These are phyloP conservation scores for Madurella fahalii DNA, from an alignment of 2,329 filamentous ascomycete species.

Conservation along the genomic window DNA sequence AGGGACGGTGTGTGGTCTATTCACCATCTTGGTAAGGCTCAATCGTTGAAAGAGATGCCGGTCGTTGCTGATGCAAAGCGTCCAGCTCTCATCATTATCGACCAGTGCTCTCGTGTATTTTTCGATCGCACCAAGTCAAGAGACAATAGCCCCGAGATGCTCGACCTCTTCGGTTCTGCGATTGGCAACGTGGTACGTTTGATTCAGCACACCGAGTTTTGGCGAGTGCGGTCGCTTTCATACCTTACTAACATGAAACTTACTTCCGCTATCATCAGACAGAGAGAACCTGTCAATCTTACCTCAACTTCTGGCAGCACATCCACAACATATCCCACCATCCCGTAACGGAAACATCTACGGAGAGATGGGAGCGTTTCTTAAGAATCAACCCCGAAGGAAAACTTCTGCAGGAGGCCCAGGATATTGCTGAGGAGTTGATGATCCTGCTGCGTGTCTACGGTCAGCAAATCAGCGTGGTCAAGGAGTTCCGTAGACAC, in stretches of 20 bases:
- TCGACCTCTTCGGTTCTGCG: background rate
- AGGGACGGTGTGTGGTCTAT: constrained; percentile 18
- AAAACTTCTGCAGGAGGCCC: constrained; percentile 40
- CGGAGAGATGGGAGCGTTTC: background rate
- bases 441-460: constrained; percentile 42
- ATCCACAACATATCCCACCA: constrained; percentile 10
- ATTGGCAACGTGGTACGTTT: background rate
- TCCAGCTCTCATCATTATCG: constrained; percentile 20
- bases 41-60: too few species aligned
- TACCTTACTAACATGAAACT: too few species aligned
- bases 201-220: too few species aligned
- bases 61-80: too few species aligned
- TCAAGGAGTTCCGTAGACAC: constrained; percentile 29
- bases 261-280: background rate
- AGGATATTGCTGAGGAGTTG: constrained; percentile 46
- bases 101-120: constrained; percentile 21
- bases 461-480: constrained; percentile 33
- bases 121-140: constrained; percentile 21
- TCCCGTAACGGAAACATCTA: constrained; percentile 2
- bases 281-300: background rate
- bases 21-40: constrained; percentile 17
- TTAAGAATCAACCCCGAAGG: constrained; percentile 20
- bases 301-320: background rate
- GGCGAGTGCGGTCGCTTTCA: too few species aligned
- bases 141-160: background rate